Evolutionary conservation across 306 rosid genomes (phyloP), one percentile per base, ranked within the genome.

Genomic region (Medicago lupulina): DNA sequence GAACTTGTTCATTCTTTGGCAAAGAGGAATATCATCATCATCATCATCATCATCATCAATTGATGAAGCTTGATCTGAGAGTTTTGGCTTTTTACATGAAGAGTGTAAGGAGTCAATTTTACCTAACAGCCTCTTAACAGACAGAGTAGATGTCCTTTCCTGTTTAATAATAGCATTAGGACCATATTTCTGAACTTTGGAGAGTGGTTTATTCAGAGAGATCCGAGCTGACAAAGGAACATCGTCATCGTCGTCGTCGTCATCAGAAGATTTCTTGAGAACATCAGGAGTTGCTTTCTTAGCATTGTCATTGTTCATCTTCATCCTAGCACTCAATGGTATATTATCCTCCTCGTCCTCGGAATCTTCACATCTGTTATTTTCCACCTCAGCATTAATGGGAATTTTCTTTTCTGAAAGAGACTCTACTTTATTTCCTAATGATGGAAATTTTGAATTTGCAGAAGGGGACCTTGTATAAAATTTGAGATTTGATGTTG

Each of bases 221-320:
- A n/a, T n/a, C n/a, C n/a, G n/a, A n/a, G n/a, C 73, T 23, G 88
- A 54, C 77, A 85, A 82, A 55, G 86, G 88, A 57, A 76, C 21
- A 81, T 81, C 75, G 67, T 83, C 85, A 53, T 31, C 36, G 0
- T 31, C 6, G 4, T 82, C 79, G 76, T 82, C 81, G 19, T 81
- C 77, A 51, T 23, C n/a, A n/a, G n/a, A 9, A 75, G 84, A 47
- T 62, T 79, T 85, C 77, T 82, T 79, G 55, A 38, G 57, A 55
- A 67, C 25, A 63, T 12, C 34, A 51, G 77, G 66, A 46, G 53
- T 53, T 7, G 25, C 49, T 71, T 79, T 82, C 23, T 69, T 85
- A 70, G 23, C 23, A 18, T 67, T 67, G 68, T 23, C 68, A 58
- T 70, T 34, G 51, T 31, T 81, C 49, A 36, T n/a, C 63, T 70